phyloP scores from a whole-genome alignment of 179 eudicot genomes.

The Actinidia polygama region DNA sequence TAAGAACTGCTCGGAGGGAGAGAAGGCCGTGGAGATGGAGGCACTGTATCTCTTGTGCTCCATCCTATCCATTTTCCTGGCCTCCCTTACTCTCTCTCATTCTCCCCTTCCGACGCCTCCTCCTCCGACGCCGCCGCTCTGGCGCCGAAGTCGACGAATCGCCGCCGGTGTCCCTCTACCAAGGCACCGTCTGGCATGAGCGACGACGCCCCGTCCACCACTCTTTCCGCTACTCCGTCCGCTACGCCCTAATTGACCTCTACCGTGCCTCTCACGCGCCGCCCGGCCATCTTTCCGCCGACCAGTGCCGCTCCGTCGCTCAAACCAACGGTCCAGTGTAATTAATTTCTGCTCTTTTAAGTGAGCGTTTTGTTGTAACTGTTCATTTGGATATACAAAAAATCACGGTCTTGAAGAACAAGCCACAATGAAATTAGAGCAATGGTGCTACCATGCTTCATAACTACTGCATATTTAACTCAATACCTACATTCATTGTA shows the following conservation, averaged over 20 bases:
- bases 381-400: too few species aligned
- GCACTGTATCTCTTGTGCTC: conserved; percentile 57
- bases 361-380: too few species aligned
- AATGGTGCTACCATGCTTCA: too few species aligned
- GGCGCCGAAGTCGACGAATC: conserved; percentile 4
- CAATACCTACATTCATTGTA: too few species aligned
- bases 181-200: conserved; percentile 89
- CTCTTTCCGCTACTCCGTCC: conserved; percentile 68
- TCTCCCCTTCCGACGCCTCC: conserved; percentile 28
- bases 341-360: neutral
- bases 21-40: conserved; percentile 47
- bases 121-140: conserved; percentile 25
- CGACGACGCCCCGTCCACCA: conserved; percentile 88
- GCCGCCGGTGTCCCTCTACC: conserved; percentile 48
- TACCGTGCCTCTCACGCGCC: conserved; percentile 48
- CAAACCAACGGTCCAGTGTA: conserved; percentile 78
- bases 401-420: too few species aligned
- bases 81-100: conserved; percentile 55
- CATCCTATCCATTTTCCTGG: conserved; percentile 45
- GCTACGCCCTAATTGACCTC: conserved; percentile 79
- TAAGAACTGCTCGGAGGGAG: too few species aligned
- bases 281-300: conserved; percentile 55
- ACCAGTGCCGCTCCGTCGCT: conserved; percentile 47
- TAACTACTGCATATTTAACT: too few species aligned
- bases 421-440: too few species aligned